A percentile compares a stretch with the other conserved stretches of the same genome.
phyloP scores from a whole-genome alignment of 495 filamentous ascomycete genomes.

The Podospora appendiculata region DNA sequence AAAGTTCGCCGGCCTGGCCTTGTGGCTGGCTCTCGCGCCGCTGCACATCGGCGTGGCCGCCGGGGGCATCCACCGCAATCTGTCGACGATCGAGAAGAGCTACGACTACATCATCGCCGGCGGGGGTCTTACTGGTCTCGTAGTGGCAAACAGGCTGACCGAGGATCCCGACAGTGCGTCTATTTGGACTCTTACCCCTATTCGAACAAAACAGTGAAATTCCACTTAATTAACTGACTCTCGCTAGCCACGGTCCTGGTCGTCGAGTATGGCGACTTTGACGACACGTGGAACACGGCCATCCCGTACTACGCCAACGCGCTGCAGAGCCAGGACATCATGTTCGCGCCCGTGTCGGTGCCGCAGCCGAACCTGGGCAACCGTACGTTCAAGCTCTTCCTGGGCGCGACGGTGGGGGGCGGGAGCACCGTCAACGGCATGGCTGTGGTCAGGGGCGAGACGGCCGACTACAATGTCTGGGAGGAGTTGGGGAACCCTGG shows the following conservation, averaged over 20 bases:
- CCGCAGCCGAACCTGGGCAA: constrained; percentile 10
- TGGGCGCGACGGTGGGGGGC: constrained; percentile 29
- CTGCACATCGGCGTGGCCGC: neutral
- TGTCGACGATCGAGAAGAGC: neutral
- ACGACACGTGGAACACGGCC: constrained; percentile 10
- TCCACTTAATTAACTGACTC: too few relatives aligned
- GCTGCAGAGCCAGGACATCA: neutral
- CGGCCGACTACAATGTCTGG: constrained; percentile 53
- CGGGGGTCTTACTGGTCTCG: constrained; percentile 46
- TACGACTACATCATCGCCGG: constrained; percentile 47
- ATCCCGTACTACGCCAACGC: constrained; percentile 10
- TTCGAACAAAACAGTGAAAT: neutral
- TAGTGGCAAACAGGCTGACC: constrained; percentile 32
- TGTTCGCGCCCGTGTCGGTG: constrained; percentile 17
- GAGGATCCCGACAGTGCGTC: constrained; percentile 14
- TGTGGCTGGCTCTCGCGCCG: neutral
- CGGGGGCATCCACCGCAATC: neutral
- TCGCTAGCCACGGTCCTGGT: constrained; percentile 31
- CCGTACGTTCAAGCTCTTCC: constrained; percentile 2
- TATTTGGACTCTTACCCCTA: neutral
- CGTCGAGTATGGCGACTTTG: constrained; percentile 33
- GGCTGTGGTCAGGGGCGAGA: constrained; percentile 40
- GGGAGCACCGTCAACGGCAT: constrained; percentile 33
- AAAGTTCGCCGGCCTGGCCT: neutral
- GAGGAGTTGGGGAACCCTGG: constrained; percentile 45